Evolutionary conservation across 768 basidiomycete genomes (phyloP), one percentile per base, ranked within the genome.

Genomic region (Suillus occidentalis): DNA sequence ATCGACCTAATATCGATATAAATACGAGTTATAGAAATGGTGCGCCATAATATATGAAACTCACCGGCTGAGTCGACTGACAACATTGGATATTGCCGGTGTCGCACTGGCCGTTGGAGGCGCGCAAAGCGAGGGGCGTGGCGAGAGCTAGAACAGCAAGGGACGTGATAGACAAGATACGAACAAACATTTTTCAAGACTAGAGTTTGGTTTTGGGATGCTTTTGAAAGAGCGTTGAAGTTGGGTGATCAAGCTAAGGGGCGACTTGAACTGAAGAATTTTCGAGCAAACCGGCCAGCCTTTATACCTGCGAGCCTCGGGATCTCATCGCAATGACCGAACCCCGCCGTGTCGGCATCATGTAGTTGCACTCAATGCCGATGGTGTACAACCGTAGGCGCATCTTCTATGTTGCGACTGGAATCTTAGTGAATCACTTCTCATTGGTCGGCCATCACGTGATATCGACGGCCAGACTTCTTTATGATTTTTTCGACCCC

Each of bases 1-100:
- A 7, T 43, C 40, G 18, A 73, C 67, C 71, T 74, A 49, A 16
- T 31, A 37, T 25, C 22, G 28, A 20, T 9, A n/a, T 58, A 22
- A 56, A 34, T 28, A 36, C 13, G 36, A 10, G 9, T 20, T 10
- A 22, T 20, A 52, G 2, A 62, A 34, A 13, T 8, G 20, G 59
- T 31, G 18, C 5, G 52, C 12, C 7, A 28, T 14, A 10, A 22
- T 28, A 18, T 10, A 9, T 14, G 16, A 63, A 63, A 67, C 75
- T 8, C 53, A 76, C 73, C 1, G 71, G 65, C n/a, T 37, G 1
- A 28, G 72, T 56, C 42, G 6, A 65, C 0, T 75, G 59, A 55
- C 73, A 74, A 55, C 73, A 74, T 14, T 62, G 16, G 42, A 74
- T 3, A 1, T 0, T 14, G 37, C 73, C 73, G 0, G 71, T 68